Conservation (phyloP, 1,139 yeast species). For the Debaryomycetaceae sp. region DNA sequence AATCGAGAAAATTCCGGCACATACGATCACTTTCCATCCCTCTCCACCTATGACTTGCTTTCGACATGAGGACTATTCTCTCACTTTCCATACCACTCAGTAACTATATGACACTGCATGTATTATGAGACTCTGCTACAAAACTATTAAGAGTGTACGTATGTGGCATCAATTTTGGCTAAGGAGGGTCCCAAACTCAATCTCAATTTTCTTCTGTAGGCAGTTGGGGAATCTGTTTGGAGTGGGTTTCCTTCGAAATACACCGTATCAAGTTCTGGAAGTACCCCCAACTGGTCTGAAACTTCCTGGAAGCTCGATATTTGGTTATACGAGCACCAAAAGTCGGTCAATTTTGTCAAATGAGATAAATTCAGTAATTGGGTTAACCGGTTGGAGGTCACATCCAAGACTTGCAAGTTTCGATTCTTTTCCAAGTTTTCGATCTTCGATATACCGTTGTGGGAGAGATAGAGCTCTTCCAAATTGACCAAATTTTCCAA, state of each 20-base stretch:
- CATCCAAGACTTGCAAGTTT: constrained; percentile 72
- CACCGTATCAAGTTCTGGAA: constrained; percentile 76
- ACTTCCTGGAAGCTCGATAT: constrained; percentile 68
- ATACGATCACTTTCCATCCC: not conserved
- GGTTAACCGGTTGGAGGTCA: constrained; percentile 69
- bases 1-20: not conserved
- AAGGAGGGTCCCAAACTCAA: constrained; percentile 72
- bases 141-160: constrained; percentile 27
- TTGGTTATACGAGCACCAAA: constrained; percentile 87
- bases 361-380: constrained; percentile 65
- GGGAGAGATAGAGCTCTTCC: constrained; percentile 86
- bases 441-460: constrained; percentile 71
- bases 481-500: constrained; percentile 66
- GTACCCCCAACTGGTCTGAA: constrained; percentile 57
- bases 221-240: constrained; percentile 67
- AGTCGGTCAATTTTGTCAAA: constrained; percentile 69
- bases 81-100: too few relatives aligned
- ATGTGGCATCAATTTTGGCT: constrained; percentile 88
- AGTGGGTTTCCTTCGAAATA: constrained; percentile 95
- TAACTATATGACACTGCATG: too few relatives aligned
- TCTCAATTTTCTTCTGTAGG: constrained; percentile 79
- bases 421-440: constrained; percentile 74
- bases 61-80: too few relatives aligned
- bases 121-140: too few relatives aligned
- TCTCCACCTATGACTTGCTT: not conserved